These are phyloP conservation scores for Coniella lustricola DNA, from an alignment of 2,329 filamentous ascomycete genomes.

Conservation along the genomic window DNA sequence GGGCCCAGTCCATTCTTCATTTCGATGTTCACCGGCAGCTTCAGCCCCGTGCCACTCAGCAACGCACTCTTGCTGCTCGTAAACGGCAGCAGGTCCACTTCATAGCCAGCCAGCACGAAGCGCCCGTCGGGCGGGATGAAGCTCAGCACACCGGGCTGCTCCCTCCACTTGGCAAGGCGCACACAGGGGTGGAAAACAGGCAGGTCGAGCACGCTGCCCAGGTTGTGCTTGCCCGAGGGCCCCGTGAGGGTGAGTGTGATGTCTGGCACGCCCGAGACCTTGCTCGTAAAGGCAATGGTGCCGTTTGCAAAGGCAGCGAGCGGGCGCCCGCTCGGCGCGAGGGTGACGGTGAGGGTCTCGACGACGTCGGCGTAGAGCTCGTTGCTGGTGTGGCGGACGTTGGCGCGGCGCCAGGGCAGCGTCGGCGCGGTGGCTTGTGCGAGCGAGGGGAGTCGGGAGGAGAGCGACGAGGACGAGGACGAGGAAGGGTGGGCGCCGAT, in stretches of 20 bases:
- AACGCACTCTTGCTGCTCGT: constrained; percentile 50
- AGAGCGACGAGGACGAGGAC: too few species aligned
- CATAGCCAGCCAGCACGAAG: constrained; percentile 90
- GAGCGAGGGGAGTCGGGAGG: background rate
- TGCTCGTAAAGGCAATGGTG: constrained; percentile 89
- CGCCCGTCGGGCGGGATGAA: constrained; percentile 93
- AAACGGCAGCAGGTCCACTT: constrained; percentile 80
- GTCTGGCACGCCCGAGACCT: constrained; percentile 91
- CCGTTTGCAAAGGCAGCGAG: constrained; percentile 84
- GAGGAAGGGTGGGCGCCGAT: too few species aligned
- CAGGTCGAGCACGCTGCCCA: constrained; percentile 69
- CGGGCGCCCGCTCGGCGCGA: constrained; percentile 83
- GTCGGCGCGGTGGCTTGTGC: constrained; percentile 37
- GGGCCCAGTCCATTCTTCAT: constrained; percentile 73
- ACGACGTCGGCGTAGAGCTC: constrained; percentile 95
- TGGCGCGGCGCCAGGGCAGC: constrained; percentile 82
- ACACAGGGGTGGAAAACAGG: constrained; percentile 97
- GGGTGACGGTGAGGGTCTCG: constrained; percentile 78
- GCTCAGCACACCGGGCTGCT: constrained; percentile 83
- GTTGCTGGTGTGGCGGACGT: constrained; percentile 93
- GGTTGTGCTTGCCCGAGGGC: constrained; percentile 70
- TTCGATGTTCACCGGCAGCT: constrained; percentile 75
- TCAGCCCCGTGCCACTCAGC: constrained; percentile 56
- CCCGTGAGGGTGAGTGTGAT: constrained; percentile 74
- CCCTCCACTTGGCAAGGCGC: constrained; percentile 79